Base-by-base conservation (phyloP, 768 basidiomycete genomes). In the Xerocomellus intermedius region DNA sequence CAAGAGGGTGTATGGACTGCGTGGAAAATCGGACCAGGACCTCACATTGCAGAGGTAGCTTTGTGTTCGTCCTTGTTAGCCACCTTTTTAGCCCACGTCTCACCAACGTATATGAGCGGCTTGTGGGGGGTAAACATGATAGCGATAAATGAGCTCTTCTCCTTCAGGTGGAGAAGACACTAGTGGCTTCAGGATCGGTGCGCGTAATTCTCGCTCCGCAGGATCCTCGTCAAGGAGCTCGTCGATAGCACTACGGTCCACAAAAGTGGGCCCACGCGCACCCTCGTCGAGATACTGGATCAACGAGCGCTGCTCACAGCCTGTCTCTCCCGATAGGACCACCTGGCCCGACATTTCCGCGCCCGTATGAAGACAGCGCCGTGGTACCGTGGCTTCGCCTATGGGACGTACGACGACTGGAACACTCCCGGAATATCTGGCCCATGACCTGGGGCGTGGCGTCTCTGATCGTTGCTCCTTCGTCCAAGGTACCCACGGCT, bases 401-500 rank as follows among this genome's bases (percentile, higher is more conserved):
- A 17, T 13, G 7, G 59, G 41, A 16, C 43, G 48, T 35, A 70
- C 54, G 1, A 42, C 42, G 14, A 33, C 28, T 8, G 38, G 50
- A 32, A 50, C 16, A 1, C 4, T 12, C 12, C 54, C 61, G 1
- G 28, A 38, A 46, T 58, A 64, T 0, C 9, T 24, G 3, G 3
- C 3, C 52, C 45, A 39, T 5, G 0, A 5, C n/a, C 4, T 26
- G 9, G 10, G 5, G 22, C 2, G 14, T 13, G 26, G 4, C 24
- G 19, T 42, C n/a, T 19, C 13, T 5, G 22, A 14, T 26, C 9
- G 0, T 14, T n/a, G 12, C 8, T 16, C 16, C 22, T 17, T 54
- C 37, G 51, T 39, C 66, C 55, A 63, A n/a, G 57, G 57, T 22
- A 65, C 66, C 67, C 60, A 68, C 2, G 37, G 46, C 4, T 56